phyloP scores from a whole-genome alignment of 305 asterid species.

The Monarda citriodora region DNA sequence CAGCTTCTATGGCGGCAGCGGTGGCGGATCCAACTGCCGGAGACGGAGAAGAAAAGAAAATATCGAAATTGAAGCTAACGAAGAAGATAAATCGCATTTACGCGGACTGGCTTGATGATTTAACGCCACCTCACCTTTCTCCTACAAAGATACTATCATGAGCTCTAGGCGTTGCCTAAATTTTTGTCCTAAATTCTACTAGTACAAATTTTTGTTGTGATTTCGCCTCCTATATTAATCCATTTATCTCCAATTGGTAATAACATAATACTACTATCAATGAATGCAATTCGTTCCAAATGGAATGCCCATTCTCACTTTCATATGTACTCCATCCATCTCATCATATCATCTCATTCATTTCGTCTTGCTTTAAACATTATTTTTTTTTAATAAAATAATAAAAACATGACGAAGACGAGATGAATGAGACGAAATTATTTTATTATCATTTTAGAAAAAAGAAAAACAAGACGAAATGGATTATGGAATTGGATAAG shows the following conservation, averaged over 20 bases:
- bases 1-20: conserved; percentile 20
- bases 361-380: too few relatives aligned
- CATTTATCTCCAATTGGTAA: conserved; percentile 11
- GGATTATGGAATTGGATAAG: too few relatives aligned
- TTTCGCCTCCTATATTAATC: not conserved
- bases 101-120: conserved; percentile 79
- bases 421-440: too few relatives aligned
- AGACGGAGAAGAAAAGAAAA: conserved; percentile 32
- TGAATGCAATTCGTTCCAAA: conserved; percentile 8
- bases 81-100: conserved; percentile 70
- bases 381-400: too few relatives aligned
- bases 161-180: not conserved
- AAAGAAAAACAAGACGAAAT: too few relatives aligned
- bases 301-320: not conserved
- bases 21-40: conserved; percentile 16
- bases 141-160: conserved; percentile 19
- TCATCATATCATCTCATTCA: too few relatives aligned
- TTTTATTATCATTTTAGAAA: too few relatives aligned
- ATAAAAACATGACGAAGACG: too few relatives aligned
- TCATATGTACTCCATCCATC: too few relatives aligned
- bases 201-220: not conserved
- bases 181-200: not conserved
- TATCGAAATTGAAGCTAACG: conserved; percentile 52
- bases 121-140: conserved; percentile 41
- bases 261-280: conserved; percentile 5